Percentiles rank a stretch among this genome's conserved stretches.
These are phyloP conservation scores for Monosporozyma aerobia DNA, from an alignment of 805 yeast species.

Conservation along the genomic window DNA sequence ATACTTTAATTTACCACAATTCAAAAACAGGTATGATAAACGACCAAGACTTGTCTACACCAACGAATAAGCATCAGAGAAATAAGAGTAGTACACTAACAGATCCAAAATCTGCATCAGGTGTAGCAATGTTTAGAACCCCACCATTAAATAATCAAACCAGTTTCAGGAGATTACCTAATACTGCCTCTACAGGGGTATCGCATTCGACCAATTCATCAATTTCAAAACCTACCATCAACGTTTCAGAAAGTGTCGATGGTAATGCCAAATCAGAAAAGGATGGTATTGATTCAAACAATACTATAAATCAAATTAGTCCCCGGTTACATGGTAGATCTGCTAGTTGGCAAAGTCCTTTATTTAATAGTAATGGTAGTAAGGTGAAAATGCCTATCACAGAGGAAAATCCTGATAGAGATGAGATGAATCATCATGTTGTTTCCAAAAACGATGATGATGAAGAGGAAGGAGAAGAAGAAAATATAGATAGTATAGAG, in stretches of 20 bases:
- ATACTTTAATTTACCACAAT: slow-evolving; percentile 15
- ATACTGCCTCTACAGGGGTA: background rate
- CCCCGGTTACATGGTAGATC: background rate
- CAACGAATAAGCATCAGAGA: slow-evolving; percentile 6
- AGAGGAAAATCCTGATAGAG: background rate
- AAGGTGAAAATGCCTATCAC: background rate
- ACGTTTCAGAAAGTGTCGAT: background rate
- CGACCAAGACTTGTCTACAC: background rate
- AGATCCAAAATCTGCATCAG: slow-evolving; percentile 4
- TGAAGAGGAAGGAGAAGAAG: slow-evolving; percentile 2
- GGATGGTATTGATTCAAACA: background rate
- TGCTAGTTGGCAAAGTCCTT: slow-evolving; percentile 7
- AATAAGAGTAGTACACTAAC: slow-evolving; percentile 8
- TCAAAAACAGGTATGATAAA: background rate
- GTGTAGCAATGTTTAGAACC: slow-evolving; percentile 12
- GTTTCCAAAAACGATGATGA: background rate
- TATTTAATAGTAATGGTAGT: slow-evolving; percentile 2
- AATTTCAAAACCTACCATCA: background rate
- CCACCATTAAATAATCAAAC: slow-evolving; percentile 9
- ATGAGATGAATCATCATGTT: background rate
- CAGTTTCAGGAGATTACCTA: background rate
- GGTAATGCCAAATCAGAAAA: background rate
- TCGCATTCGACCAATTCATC: background rate
- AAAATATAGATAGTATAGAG: slow-evolving; percentile 23
- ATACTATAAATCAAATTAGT: background rate